Conservation (phyloP, 225 moss, liverwort and hornwort genomes). For the Lunularia cruciata region DNA sequence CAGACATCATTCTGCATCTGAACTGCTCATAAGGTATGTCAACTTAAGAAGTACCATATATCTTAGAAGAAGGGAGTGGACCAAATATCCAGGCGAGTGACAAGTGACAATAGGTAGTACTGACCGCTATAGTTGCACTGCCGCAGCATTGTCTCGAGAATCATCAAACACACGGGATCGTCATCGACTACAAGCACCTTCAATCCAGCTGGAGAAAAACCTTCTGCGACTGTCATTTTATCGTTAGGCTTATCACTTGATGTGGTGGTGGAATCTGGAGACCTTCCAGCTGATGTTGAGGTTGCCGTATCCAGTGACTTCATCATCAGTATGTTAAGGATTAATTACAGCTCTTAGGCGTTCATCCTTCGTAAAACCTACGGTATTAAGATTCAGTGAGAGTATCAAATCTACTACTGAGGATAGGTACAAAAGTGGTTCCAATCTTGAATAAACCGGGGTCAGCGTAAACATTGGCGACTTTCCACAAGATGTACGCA, state of each 20-base stretch:
- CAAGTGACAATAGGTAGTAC: slow-evolving; percentile 25
- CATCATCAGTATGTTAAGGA: too few relatives aligned
- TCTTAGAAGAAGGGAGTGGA: too few relatives aligned
- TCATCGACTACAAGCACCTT: slow-evolving; percentile 94
- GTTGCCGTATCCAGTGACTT: slow-evolving; percentile 24
- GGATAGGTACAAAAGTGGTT: background rate
- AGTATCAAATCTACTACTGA: slow-evolving; percentile 4
- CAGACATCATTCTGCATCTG: too few relatives aligned
- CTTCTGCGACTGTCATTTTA: slow-evolving; percentile 43
- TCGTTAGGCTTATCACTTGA: slow-evolving; percentile 20
- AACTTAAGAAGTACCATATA: too few relatives aligned
- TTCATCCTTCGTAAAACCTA: slow-evolving; percentile 18
- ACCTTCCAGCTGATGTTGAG: slow-evolving; percentile 24
- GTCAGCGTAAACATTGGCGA: slow-evolving; percentile 13
- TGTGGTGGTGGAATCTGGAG: slow-evolving; percentile 8
- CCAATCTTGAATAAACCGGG: background rate
- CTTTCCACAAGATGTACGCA: background rate
- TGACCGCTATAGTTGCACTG: slow-evolving; percentile 87
- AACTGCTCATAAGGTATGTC: too few relatives aligned
- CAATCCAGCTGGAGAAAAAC: slow-evolving; percentile 73
- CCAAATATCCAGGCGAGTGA: too few relatives aligned
- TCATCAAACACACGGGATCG: slow-evolving; percentile 71
- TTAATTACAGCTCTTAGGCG: background rate
- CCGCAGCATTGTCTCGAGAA: slow-evolving; percentile 79
- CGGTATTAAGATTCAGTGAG: background rate